These are phyloP conservation scores for Paramecium pentaurelia DNA, from an alignment of 73 alveolate species.

Conservation along the genomic window DNA sequence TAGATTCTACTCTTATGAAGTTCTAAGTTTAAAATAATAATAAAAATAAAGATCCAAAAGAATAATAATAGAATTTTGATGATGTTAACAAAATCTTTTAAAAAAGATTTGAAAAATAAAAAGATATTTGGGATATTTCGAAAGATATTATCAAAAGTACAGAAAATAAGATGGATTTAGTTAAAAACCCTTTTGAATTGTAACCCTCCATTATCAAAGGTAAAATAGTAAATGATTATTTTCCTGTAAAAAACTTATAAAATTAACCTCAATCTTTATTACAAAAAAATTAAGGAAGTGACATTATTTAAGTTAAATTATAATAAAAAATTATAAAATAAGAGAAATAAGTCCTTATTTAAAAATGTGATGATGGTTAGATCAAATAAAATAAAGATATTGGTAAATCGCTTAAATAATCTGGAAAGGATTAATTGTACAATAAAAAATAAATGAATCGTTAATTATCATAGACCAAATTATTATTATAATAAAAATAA, in stretches of 20 bases:
- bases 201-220: neutral
- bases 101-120: neutral
- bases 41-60: neutral
- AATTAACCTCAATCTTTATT: neutral
- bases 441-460: neutral
- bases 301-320: neutral
- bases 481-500: neutral
- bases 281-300: neutral
- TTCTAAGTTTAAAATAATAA: neutral
- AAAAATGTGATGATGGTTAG: neutral
- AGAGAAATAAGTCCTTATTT: neutral
- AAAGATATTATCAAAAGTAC: neutral
- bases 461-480: neutral
- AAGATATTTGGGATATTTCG: neutral
- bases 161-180: neutral
- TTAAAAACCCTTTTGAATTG: neutral
- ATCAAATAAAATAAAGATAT: neutral
- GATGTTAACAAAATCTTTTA: neutral
- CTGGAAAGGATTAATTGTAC: neutral
- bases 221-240: neutral
- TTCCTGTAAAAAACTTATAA: neutral
- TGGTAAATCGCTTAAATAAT: neutral
- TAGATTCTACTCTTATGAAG: neutral
- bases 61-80: neutral
- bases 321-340: neutral